Base-by-base conservation (phyloP, 805 yeast genomes). In the Metschnikowia noctiluminum region DNA sequence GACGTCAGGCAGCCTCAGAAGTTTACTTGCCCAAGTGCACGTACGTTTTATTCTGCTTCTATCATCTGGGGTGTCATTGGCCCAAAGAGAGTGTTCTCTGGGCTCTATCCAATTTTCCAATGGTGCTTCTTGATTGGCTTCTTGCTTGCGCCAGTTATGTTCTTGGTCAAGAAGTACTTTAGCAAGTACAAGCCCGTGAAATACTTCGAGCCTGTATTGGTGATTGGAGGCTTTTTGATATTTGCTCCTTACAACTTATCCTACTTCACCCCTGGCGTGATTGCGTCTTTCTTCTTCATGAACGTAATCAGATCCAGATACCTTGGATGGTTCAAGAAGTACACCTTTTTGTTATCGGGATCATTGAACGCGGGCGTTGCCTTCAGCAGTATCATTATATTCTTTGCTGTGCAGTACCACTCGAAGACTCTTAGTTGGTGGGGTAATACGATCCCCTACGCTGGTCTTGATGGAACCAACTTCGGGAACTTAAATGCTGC, bases 241-340 rank as follows among this genome's bases (percentile, higher is more conserved):
- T 90, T 91, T 14, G 91, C 92, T 32, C 82, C 87, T 16, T 84
- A 82, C 63, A 83, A 82, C 61, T 83, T 82, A 64, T 73, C 78
- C 6, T 84, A 77, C 68, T 76, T 81, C 39, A 62, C 71, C 15
- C 65, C 63, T 31, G 69, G 68, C 5, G 38, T 68, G 15, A 65
- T 65, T 41, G 50, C 60, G 7, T 58, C 65, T 2, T 55, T 61
- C 50, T 53, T 60, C 49, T 73, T 73, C 54, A 70, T 71, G 35
- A 65, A 63, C 64, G 69, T 61, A 51, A 58, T 73, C 45, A 72
- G 70, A 63, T 66, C 58, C 50, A 67, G 60, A 52, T 73, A 63
- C 62, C 66, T 69, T 65, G 73, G 71, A 57, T 72, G 74, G 74
- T 69, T 70, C 68, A 54, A 69, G 51, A 73, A 73, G 61, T 73